Conservation (phyloP, 1,284 basidiomycete species). For the Rhodotorula sp. region DNA sequence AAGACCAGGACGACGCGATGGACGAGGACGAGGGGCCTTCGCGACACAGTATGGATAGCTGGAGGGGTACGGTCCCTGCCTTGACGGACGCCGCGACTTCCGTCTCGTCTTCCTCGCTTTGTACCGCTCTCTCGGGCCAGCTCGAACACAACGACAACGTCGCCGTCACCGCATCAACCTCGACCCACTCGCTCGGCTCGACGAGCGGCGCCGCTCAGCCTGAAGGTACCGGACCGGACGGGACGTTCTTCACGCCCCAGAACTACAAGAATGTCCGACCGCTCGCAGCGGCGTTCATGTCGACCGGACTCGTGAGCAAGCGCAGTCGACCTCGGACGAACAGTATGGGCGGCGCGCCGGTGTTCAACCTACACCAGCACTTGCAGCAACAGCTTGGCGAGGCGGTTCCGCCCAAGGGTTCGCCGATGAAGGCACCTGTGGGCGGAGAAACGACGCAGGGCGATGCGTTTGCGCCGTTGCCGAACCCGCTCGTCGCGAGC, state of each 20-base stretch:
- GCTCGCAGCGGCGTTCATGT: constrained; percentile 52
- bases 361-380: constrained; percentile 34
- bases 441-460: not conserved
- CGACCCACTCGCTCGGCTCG: constrained; percentile 29
- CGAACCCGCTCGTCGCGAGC: constrained; percentile 20
- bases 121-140: constrained; percentile 24
- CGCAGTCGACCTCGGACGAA: constrained; percentile 27
- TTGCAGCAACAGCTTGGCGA: constrained; percentile 33
- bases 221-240: constrained; percentile 2
- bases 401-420: constrained; percentile 1
- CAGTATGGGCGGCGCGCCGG: constrained; percentile 27
- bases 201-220: constrained; percentile 7
- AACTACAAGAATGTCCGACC: constrained; percentile 52
- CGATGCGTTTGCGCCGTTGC: not conserved
- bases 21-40: constrained; percentile 36
- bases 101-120: constrained; percentile 29
- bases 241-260: constrained; percentile 46
- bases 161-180: constrained; percentile 18
- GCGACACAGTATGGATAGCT: constrained; percentile 29
- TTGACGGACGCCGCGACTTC: constrained; percentile 33
- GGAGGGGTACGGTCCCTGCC: constrained; percentile 17
- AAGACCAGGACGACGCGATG: constrained; percentile 33
- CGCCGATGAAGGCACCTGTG: constrained; percentile 9
- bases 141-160: constrained; percentile 9
- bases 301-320: constrained; percentile 52